Conservation (phyloP, 2,329 filamentous ascomycete genomes). For the Aspergillus amoenus region DNA sequence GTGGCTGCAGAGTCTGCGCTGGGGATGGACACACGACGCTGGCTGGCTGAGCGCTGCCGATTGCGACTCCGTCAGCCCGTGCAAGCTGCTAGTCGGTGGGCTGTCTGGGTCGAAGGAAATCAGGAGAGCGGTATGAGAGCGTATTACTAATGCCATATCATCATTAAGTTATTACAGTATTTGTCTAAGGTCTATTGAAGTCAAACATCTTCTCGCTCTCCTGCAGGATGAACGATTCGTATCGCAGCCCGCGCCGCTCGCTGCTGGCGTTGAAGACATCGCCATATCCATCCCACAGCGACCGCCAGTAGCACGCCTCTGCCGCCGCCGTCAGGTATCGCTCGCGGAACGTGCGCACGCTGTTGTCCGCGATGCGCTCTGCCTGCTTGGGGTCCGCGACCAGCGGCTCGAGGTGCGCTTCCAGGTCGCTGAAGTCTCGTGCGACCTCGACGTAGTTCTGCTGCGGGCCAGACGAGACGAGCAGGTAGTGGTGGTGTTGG, state of each 20-base stretch:
- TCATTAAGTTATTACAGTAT: neutral
- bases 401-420: conserved; percentile 35
- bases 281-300: conserved; percentile 35
- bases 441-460: conserved; percentile 50
- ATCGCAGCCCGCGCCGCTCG: conserved; percentile 23
- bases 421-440: conserved; percentile 56
- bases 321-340: conserved; percentile 51
- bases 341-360: conserved; percentile 46
- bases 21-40: neutral
- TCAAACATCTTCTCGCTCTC: conserved; percentile 27
- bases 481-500: conserved; percentile 47
- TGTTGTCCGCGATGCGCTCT: conserved; percentile 48
- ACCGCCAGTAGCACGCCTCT: conserved; percentile 53
- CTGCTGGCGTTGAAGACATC: conserved; percentile 19
- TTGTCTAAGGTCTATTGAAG: conserved; percentile 8
- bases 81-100: neutral
- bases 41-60: conserved; percentile 2
- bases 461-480: conserved; percentile 40
- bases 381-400: conserved; percentile 37
- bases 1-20: neutral
- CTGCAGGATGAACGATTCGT: conserved; percentile 31
- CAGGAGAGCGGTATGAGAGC: too few species aligned
- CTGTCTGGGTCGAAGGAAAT: too few species aligned
- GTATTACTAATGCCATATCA: too few species aligned
- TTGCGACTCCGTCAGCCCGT: neutral